These are phyloP conservation scores for Sodiomyces alkalinus DNA, from an alignment of 2,329 filamentous ascomycete genomes.

Conservation along the genomic window DNA sequence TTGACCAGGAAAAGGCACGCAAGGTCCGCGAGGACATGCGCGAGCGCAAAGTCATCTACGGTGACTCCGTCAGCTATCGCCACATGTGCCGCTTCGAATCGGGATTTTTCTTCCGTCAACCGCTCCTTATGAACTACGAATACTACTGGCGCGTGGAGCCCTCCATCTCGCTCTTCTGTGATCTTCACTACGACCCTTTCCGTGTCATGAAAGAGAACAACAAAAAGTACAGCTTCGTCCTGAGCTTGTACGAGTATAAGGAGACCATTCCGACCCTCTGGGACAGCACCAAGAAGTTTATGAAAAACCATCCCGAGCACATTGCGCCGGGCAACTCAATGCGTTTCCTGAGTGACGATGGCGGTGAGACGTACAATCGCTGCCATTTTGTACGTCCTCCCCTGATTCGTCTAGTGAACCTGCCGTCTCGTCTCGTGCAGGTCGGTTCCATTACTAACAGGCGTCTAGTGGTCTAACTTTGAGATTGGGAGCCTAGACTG, in stretches of 20 bases:
- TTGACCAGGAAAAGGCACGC: constrained; percentile 85
- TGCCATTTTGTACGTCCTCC: constrained; percentile 73
- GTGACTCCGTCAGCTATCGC: constrained; percentile 89
- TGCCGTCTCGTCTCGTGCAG: no score
- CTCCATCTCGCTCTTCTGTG: constrained; percentile 90
- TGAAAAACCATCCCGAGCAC: constrained; percentile 78
- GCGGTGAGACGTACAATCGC: constrained; percentile 84
- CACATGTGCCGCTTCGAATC: constrained; percentile 99
- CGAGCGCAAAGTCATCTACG: constrained; percentile 92
- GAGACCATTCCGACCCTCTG: constrained; percentile 94
- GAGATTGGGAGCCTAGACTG: constrained; percentile 90
- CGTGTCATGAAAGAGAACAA: constrained; percentile 88
- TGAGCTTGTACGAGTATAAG: constrained; percentile 90
- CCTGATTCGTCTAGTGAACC: no score
- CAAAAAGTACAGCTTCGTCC: constrained; percentile 96
- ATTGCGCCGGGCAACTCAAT: constrained; percentile 73
- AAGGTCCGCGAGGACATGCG: constrained; percentile 91
- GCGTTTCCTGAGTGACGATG: constrained; percentile 82
- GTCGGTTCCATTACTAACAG: constrained; percentile 11
- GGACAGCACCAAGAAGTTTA: constrained; percentile 92
- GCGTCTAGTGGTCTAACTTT: constrained; percentile 85
- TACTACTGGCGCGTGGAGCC: constrained; percentile 99
- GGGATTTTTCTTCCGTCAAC: constrained; percentile 96
- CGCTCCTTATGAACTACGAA: constrained; percentile 87
- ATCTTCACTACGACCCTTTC: constrained; percentile 92